Evolutionary conservation across 2,329 filamentous ascomycete genomes (phyloP).

Genomic region (Colletotrichum scovillei): DNA sequence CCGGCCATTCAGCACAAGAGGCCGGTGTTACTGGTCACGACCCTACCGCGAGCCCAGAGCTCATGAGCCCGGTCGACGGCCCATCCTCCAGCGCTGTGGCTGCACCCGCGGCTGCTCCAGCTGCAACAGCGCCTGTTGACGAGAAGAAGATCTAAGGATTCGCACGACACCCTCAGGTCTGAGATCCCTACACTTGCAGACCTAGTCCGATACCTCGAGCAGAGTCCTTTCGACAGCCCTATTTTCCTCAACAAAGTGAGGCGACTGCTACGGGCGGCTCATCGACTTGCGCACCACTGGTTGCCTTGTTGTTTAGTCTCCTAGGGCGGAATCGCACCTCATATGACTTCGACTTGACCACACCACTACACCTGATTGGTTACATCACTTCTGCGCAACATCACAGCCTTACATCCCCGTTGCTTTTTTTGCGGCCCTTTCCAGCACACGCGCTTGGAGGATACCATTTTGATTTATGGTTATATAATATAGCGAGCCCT

Average conservation of each 20-base stretch:
- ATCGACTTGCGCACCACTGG: not conserved
- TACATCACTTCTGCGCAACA: not conserved
- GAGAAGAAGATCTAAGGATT: constrained; percentile 26
- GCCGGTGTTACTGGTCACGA: constrained; percentile 55
- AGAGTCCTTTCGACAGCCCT: constrained; percentile 1
- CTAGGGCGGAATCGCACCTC: constrained; percentile 11
- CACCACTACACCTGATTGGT: constrained; percentile 10
- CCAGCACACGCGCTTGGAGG: constrained; percentile 13
- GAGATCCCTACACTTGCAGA: not conserved
- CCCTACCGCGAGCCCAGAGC: constrained; percentile 27
- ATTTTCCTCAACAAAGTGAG: constrained; percentile 18
- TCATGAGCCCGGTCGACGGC: constrained; percentile 30
- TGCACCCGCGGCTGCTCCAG: constrained; percentile 14
- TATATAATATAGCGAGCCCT: constrained; percentile 7
- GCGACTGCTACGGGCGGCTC: constrained; percentile 6
- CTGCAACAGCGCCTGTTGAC: constrained; percentile 17
- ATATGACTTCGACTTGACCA: constrained; percentile 10
- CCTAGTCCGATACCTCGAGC: not conserved
- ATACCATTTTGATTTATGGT: constrained; percentile 27
- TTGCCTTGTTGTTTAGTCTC: constrained; percentile 22
- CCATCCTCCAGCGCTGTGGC: constrained; percentile 11
- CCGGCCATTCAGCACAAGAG: constrained; percentile 56
- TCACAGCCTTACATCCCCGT: constrained; percentile 14
- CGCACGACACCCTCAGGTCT: not conserved
- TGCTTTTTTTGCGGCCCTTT: constrained; percentile 2